Evolutionary conservation across 208 protist species (phyloP).

Genomic region (Trypanosoma rangeli): DNA sequence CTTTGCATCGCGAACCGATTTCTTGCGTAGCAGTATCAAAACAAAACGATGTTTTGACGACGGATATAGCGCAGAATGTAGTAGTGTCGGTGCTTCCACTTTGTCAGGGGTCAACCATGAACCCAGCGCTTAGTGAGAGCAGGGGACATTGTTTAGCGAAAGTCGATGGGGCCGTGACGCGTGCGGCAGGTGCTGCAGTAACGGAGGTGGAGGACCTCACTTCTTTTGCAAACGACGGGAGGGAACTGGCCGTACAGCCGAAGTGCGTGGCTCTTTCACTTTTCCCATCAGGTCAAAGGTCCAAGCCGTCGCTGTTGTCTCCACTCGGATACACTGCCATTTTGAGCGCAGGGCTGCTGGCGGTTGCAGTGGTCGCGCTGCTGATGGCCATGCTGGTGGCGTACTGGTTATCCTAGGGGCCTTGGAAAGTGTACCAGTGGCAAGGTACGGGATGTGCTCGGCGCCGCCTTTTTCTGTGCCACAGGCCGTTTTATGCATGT

Average conservation of each 20-base stretch:
- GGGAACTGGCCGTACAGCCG: slow-evolving; percentile 5
- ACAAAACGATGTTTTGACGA: slow-evolving; percentile 66
- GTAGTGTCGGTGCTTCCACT: slow-evolving; percentile 56
- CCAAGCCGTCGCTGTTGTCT: neutral
- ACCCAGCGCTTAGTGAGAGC: neutral
- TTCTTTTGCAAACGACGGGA: neutral
- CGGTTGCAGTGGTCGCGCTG: neutral
- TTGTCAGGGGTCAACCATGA: neutral
- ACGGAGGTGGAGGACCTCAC: neutral
- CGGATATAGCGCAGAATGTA: slow-evolving; percentile 84
- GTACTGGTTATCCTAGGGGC: slow-evolving; percentile 6
- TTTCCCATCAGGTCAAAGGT: slow-evolving; percentile 9
- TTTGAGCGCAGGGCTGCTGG: neutral
- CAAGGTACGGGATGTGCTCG: neutral
- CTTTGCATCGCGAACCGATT: slow-evolving; percentile 78
- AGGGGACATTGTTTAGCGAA: neutral
- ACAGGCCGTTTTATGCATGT: no score
- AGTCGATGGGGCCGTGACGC: neutral
- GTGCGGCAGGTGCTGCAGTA: neutral
- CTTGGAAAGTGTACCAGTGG: no score
- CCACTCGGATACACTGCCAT: neutral
- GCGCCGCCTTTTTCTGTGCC: no score
- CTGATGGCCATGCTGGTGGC: slow-evolving; percentile 2
- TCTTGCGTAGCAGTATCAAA: slow-evolving; percentile 69
- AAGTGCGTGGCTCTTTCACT: slow-evolving; percentile 20